These are phyloP conservation scores for Lactarius sp. DNA, from an alignment of 768 basidiomycete species.

Conservation along the genomic window DNA sequence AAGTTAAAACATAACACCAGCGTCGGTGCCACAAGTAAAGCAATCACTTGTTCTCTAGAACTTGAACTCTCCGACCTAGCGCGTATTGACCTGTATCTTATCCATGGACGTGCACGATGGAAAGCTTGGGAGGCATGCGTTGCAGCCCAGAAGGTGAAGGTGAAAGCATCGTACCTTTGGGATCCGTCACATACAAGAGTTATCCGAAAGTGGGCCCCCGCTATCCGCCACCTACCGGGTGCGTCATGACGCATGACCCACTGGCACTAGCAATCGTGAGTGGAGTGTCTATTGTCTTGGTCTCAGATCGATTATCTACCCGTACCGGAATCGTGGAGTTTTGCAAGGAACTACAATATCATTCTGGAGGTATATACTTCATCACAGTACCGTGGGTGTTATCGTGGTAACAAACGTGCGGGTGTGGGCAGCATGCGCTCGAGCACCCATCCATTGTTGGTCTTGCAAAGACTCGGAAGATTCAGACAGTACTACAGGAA, in stretches of 20 bases:
- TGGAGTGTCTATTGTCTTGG: neutral
- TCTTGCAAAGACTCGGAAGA: constrained; percentile 36
- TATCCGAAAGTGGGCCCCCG: constrained; percentile 41
- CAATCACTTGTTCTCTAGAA: constrained; percentile 50
- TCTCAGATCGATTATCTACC: constrained; percentile 60
- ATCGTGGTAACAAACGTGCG: constrained; percentile 27
- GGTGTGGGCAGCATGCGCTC: constrained; percentile 68
- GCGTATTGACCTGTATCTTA: constrained; percentile 66
- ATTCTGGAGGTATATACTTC: constrained; percentile 50
- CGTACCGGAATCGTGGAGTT: constrained; percentile 55
- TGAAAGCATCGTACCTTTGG: constrained; percentile 59
- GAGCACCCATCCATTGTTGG: constrained; percentile 46
- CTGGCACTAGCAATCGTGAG: constrained; percentile 3
- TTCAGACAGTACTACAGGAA: constrained; percentile 49
- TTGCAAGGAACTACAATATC: constrained; percentile 51
- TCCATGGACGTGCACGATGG: constrained; percentile 56
- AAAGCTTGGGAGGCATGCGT: constrained; percentile 65
- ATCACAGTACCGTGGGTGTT: neutral
- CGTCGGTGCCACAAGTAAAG: constrained; percentile 43
- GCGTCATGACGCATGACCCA: constrained; percentile 15
- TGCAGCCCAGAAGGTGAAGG: constrained; percentile 54
- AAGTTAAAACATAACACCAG: constrained; percentile 58
- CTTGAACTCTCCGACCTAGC: constrained; percentile 47
- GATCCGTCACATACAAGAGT: constrained; percentile 53
- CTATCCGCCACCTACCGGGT: constrained; percentile 62